A percentile compares a stretch with the other conserved stretches of the same genome.
phyloP scores from a whole-genome alignment of 805 yeast species.

The Pichia scutulata region DNA sequence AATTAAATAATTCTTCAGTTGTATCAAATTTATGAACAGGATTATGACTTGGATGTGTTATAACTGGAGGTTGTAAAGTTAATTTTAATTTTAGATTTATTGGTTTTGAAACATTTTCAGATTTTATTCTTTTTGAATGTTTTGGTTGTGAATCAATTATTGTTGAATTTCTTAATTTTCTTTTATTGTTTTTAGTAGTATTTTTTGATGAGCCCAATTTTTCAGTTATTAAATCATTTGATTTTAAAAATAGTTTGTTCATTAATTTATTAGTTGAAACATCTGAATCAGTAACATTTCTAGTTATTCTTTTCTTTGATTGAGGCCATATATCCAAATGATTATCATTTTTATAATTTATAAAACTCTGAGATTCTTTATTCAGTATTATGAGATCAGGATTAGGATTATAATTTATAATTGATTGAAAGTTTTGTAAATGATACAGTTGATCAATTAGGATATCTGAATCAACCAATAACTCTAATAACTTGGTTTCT shows the following conservation, averaged over 20 bases:
- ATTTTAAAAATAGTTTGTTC: slow-evolving; percentile 21
- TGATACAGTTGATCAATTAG: slow-evolving; percentile 54
- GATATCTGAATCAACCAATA: slow-evolving; percentile 8
- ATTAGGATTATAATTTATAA: slow-evolving; percentile 45
- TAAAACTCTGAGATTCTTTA: slow-evolving; percentile 24
- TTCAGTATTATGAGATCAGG: slow-evolving; percentile 36
- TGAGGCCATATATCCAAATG: slow-evolving; percentile 33
- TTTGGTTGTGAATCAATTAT: not conserved
- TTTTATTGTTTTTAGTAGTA: not conserved
- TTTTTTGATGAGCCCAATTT: not conserved
- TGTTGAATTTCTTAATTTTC: not conserved
- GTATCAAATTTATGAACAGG: slow-evolving; percentile 36
- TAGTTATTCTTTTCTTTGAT: slow-evolving; percentile 9
- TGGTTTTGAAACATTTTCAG: not conserved
- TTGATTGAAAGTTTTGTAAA: slow-evolving; percentile 50
- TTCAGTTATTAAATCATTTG: not conserved
- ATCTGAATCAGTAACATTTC: slow-evolving; percentile 4
- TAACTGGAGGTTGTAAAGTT: slow-evolving; percentile 36
- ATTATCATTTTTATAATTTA: slow-evolving; percentile 26
- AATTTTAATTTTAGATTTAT: slow-evolving; percentile 24
- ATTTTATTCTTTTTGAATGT: not conserved
- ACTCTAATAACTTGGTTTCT: slow-evolving; percentile 1
- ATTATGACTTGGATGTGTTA: slow-evolving; percentile 56
- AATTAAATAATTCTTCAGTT: slow-evolving; percentile 40
- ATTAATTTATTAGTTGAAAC: not conserved